phyloP scores from a whole-genome alignment of 1,284 basidiomycete species.

The Meripilus lineatus region DNA sequence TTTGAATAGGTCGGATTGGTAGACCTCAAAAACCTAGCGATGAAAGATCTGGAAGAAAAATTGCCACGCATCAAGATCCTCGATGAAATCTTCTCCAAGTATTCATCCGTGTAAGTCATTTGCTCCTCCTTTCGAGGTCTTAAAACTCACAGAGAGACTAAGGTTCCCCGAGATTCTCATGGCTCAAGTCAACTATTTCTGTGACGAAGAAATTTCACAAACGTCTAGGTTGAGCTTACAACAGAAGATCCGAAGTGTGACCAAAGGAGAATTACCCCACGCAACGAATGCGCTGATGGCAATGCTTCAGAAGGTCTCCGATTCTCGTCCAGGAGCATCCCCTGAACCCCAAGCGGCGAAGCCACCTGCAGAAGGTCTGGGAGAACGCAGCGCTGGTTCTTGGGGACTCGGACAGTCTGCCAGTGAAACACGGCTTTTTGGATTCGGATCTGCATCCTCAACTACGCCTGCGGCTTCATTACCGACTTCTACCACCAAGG shows the following conservation, averaged over 20 bases:
- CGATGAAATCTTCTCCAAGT: slow-evolving; percentile 14
- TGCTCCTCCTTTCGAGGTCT: neutral
- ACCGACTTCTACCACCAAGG: too few relatives aligned
- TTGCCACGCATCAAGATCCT: slow-evolving; percentile 7
- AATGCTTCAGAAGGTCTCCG: neutral
- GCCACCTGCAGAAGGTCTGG: too few relatives aligned
- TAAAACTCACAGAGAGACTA: too few relatives aligned
- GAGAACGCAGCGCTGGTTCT: too few relatives aligned
- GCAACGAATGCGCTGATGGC: neutral
- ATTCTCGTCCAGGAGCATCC: too few relatives aligned
- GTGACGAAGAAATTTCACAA: neutral
- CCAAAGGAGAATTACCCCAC: slow-evolving; percentile 2
- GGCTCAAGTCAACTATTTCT: slow-evolving; percentile 5
- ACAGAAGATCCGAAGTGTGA: slow-evolving; percentile 4
- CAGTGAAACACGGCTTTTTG: too few relatives aligned
- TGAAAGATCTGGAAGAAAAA: slow-evolving; percentile 3
- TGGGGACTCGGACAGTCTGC: too few relatives aligned
- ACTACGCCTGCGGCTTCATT: too few relatives aligned
- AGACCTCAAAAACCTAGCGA: slow-evolving; percentile 9
- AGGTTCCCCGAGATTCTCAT: slow-evolving; percentile 8
- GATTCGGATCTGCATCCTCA: too few relatives aligned
- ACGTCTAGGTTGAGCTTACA: neutral
- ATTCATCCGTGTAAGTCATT: slow-evolving; percentile 12
- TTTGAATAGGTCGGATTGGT: slow-evolving; percentile 9
- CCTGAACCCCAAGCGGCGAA: too few relatives aligned